phyloP scores from a whole-genome alignment of 2,329 filamentous ascomycete genomes.

The Neopestalotiopsis clavispora region DNA sequence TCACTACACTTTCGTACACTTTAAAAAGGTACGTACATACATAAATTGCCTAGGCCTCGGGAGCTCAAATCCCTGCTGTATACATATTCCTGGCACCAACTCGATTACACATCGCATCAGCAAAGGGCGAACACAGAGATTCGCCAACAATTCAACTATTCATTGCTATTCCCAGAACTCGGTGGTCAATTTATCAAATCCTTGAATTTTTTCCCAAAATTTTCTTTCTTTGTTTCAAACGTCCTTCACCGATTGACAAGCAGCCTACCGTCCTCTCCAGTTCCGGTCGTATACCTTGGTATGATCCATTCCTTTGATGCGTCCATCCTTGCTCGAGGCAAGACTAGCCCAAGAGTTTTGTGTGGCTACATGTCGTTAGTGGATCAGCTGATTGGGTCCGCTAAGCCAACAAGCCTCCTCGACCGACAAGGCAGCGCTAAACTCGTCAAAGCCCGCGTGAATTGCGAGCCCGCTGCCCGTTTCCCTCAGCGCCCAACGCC shows the following conservation, averaged over 20 bases:
- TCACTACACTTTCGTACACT: not conserved
- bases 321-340: not conserved
- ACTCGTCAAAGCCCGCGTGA: constrained; percentile 19
- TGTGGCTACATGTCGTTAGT: constrained; percentile 18
- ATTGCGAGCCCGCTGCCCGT: not conserved
- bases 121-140: not conserved
- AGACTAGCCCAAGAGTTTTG: not conserved
- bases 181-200: not conserved
- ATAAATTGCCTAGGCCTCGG: too few relatives aligned
- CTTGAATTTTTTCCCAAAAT: not conserved
- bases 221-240: not conserved
- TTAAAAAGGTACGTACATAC: too few relatives aligned
- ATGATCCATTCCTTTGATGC: constrained; percentile 1
- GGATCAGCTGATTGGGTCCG: constrained; percentile 31
- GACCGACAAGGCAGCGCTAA: constrained; percentile 28
- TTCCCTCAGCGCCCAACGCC: not conserved
- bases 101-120: not conserved
- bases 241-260: not conserved
- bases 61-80: not conserved
- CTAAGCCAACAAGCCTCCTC: constrained; percentile 20
- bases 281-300: not conserved
- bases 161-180: not conserved
- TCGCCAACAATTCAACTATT: not conserved
- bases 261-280: not conserved
- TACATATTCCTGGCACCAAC: not conserved